Conservation (phyloP, 2,329 filamentous ascomycete species). For the Talaromyces piceae region DNA sequence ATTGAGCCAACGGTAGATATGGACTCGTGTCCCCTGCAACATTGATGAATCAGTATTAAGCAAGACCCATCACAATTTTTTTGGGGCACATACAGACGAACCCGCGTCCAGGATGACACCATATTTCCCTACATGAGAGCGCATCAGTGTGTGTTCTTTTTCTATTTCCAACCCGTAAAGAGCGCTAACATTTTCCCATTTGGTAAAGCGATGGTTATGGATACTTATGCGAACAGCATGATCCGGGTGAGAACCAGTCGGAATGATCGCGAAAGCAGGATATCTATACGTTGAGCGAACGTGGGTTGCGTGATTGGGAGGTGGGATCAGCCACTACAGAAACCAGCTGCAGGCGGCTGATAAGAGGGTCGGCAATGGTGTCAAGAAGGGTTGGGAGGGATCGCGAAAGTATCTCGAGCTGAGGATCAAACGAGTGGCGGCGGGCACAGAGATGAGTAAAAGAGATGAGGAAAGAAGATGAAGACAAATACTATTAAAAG, state of each 20-base stretch:
- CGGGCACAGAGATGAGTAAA: not conserved
- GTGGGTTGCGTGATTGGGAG: not conserved
- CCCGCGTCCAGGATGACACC: conserved; percentile 96
- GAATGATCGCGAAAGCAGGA: not conserved
- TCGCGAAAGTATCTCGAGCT: not conserved
- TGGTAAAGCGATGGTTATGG: conserved; percentile 17
- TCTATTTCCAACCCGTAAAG: not conserved
- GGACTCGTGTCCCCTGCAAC: conserved; percentile 69
- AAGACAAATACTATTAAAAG: not conserved
- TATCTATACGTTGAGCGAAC: not conserved
- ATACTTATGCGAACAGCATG: conserved; percentile 24
- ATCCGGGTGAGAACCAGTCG: conserved; percentile 8
- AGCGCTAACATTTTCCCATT: conserved; percentile 37
- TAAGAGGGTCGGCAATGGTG: not conserved
- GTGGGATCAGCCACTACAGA: not conserved
- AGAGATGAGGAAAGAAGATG: not conserved
- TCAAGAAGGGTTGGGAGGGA: not conserved
- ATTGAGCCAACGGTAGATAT: conserved; percentile 92
- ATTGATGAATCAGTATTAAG: not conserved
- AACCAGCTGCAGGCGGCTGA: conserved; percentile 1
- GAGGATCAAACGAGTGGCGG: not conserved
- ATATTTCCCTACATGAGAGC: conserved; percentile 52
- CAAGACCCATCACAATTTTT: conserved; percentile 6
- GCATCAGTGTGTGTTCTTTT: not conserved
- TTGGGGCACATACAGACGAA: conserved; percentile 58